Evolutionary conservation across 2,329 filamentous ascomycete species (phyloP).

Genomic region (Neonectria neomacrospora): DNA sequence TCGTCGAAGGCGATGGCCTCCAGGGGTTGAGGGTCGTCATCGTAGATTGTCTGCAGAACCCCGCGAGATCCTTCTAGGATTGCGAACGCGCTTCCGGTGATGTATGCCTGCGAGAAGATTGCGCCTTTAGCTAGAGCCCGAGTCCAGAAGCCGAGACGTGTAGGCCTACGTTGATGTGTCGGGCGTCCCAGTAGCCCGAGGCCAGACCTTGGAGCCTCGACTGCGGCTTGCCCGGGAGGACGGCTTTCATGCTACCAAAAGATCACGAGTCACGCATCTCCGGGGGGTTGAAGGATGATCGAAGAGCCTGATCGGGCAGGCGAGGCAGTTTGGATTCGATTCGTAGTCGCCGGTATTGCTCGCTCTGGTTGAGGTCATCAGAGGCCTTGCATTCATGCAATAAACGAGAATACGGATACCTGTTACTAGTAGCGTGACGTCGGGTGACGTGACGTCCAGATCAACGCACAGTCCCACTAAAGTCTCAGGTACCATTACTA

Average conservation of each 20-base stretch:
- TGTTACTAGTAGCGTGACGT: conserved; percentile 17
- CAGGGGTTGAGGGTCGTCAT: conserved; percentile 76
- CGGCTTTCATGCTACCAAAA: conserved; percentile 74
- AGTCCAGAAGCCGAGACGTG: conserved; percentile 6
- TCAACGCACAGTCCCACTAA: not conserved
- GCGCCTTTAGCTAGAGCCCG: conserved; percentile 20
- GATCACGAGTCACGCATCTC: conserved; percentile 39
- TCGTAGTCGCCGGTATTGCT: conserved; percentile 12
- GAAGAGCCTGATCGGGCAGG: conserved; percentile 21
- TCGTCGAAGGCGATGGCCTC: conserved; percentile 86
- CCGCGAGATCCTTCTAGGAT: conserved; percentile 80
- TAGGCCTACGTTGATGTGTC: conserved; percentile 74
- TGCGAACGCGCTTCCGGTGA: conserved; percentile 87
- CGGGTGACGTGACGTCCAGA: conserved; percentile 36
- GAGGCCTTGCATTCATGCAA: conserved; percentile 32
- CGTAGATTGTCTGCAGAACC: conserved; percentile 90
- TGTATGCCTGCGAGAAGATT: conserved; percentile 73
- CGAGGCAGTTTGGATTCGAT: conserved; percentile 9
- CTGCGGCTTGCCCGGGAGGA: conserved; percentile 83
- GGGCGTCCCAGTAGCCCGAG: conserved; percentile 77
- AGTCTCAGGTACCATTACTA: not conserved
- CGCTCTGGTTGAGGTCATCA: conserved; percentile 26
- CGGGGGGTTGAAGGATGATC: conserved; percentile 10
- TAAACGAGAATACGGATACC: conserved; percentile 23
- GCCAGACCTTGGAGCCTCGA: conserved; percentile 81